Percentiles rank a stretch among this genome's conserved stretches.
These are phyloP conservation scores for Ascochyta rabiei DNA, from an alignment of 2,329 filamentous ascomycete genomes.

Conservation along the genomic window DNA sequence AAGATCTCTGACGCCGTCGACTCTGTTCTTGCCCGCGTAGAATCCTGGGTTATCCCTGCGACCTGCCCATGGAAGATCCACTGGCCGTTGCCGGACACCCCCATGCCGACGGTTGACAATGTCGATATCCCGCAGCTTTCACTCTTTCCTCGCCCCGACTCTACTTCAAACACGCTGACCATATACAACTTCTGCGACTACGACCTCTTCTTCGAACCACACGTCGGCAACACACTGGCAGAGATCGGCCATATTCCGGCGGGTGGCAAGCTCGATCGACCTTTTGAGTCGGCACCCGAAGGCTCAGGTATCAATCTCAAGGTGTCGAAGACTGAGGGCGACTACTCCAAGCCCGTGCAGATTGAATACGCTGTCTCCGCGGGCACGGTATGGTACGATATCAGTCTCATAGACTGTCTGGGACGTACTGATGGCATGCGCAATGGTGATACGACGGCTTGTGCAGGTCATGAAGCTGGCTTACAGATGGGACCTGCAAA, in stretches of 20 bases:
- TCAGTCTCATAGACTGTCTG: constrained; percentile 27
- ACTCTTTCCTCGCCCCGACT: constrained; percentile 16
- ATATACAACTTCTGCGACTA: constrained; percentile 30
- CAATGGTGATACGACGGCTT: constrained; percentile 16
- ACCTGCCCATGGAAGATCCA: constrained; percentile 15
- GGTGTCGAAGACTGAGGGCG: constrained; percentile 17
- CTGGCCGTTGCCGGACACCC: constrained; percentile 20
- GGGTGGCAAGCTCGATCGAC: constrained; percentile 8
- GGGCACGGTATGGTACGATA: constrained; percentile 22
- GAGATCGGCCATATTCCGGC: constrained; percentile 12
- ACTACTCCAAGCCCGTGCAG: constrained; percentile 18
- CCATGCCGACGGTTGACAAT: constrained; percentile 15
- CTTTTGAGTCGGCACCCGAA: constrained; percentile 12
- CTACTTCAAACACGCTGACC: constrained; percentile 17
- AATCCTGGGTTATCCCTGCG: constrained; percentile 13
- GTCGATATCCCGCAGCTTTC: constrained; percentile 17
- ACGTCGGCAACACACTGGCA: constrained; percentile 3
- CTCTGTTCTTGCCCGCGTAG: constrained; percentile 11
- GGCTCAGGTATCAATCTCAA: constrained; percentile 21
- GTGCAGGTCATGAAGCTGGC: constrained; percentile 23
- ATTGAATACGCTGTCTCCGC: constrained; percentile 21
- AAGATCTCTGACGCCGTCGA: constrained; percentile 8
- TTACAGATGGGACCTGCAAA: constrained; percentile 23
- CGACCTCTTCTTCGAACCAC: constrained; percentile 19
- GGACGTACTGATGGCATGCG: constrained; percentile 7